Evolutionary conservation across 1,284 basidiomycete genomes (phyloP), one percentile per base, ranked within the genome.

Genomic region (Anthracocystis panici-leucophaei): DNA sequence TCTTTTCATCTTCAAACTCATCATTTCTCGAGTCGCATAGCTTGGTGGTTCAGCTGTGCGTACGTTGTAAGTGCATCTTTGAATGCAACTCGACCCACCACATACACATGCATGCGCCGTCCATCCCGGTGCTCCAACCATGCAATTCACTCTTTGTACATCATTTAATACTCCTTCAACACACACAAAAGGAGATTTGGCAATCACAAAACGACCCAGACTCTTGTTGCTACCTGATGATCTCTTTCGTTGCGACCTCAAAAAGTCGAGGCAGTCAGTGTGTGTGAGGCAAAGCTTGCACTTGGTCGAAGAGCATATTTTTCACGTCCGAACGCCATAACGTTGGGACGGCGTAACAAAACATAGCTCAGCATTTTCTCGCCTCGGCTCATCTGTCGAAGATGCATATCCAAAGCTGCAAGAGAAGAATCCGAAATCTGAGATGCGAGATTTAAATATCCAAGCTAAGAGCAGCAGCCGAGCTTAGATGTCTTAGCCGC

Each of bases 11-110:
- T 16, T 38, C 14, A 3, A 38, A 5, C 31, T 10, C 31, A 33
- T 50, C 51, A 29, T n/a, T n/a, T 44, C 31, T 25, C 29, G 48
- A 42, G 46, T 41, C 57, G 57, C 44, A 52, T 42, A 54, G 63
- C 58, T 71, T 65, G 63, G 68, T 71, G 68, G 68, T 62, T 62
- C 68, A 71, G 63, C 54, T 38, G 12, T 62, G 68, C 40, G 49
- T 50, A 33, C 53, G 42, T 29, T 16, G 21, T 12, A 42, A 11
- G 14, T 48, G 38, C 51, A 31, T 50, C 45, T 44, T 29, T 1
- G 65, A 50, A 45, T 48, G 65, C 57, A 33, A n/a, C n/a, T 25
- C 31, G 62, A 57, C 57, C 67, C 53, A 58, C 50, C 58, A 61
- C 57, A 62, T 40, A 67, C 27, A 52, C 35, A 61, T 71, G 55